These are phyloP conservation scores for Dorcoceras hygrometricum DNA, from an alignment of 257 asterid species.

Conservation along the genomic window DNA sequence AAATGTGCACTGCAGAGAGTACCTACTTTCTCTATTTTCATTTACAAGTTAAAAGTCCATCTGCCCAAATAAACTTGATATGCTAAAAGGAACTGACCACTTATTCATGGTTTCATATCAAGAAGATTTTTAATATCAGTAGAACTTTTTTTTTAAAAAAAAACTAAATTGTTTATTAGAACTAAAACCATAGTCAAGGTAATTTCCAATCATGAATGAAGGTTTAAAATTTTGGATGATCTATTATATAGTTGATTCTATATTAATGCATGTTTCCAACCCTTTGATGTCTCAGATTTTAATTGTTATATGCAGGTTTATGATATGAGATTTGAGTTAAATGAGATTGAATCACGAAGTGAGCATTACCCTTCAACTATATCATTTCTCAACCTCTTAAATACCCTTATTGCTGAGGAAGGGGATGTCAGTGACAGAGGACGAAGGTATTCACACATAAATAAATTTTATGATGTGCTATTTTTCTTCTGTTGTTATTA, in stretches of 20 bases:
- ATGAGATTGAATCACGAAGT: slow-evolving; percentile 95
- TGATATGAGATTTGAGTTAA: slow-evolving; percentile 95
- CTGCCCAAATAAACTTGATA: no score
- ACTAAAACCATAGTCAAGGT: no score
- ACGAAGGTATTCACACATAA: slow-evolving; percentile 56
- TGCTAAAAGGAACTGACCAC: no score
- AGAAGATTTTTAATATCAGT: no score
- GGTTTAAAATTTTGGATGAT: no score
- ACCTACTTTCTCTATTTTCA: slow-evolving; percentile 1
- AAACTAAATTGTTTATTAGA: no score
- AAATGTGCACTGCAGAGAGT: slow-evolving; percentile 10
- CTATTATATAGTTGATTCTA: no score
- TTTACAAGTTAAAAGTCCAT: no score
- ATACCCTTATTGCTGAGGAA: slow-evolving; percentile 86
- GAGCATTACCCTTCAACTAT: slow-evolving; percentile 96
- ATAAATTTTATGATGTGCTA: neutral
- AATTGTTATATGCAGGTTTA: slow-evolving; percentile 57
- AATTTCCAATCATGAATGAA: no score
- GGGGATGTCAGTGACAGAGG: slow-evolving; percentile 83
- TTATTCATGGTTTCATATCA: no score
- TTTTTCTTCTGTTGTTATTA: slow-evolving; percentile 16
- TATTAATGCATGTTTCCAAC: neutral
- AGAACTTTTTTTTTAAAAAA: no score
- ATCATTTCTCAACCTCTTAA: slow-evolving; percentile 76
- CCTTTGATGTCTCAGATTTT: neutral